Conservation (phyloP, 1,139 yeast genomes). For the Kodamaea sp. region DNA sequence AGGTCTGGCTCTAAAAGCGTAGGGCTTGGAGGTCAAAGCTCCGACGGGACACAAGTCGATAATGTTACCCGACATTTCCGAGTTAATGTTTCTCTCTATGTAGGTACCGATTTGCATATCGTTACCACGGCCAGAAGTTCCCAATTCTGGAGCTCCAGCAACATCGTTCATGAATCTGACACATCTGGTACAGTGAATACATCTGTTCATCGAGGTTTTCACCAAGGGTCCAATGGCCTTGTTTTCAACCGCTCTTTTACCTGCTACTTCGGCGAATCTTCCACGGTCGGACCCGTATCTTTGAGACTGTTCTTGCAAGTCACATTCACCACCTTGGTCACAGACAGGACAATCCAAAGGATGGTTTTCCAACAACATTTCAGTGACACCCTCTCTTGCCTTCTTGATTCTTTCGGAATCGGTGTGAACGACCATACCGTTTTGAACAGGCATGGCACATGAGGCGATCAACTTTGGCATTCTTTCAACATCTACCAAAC, state of each 20-base stretch:
- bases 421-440: slow-evolving; percentile 87
- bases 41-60: slow-evolving; percentile 92
- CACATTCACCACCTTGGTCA: slow-evolving; percentile 96
- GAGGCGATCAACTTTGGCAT: slow-evolving; percentile 91
- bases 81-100: slow-evolving; percentile 79
- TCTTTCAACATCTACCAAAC: slow-evolving; percentile 86
- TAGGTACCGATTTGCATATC: slow-evolving; percentile 92
- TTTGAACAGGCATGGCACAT: slow-evolving; percentile 88
- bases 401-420: slow-evolving; percentile 77
- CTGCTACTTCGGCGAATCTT: slow-evolving; percentile 76
- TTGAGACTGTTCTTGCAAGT: slow-evolving; percentile 83
- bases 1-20: slow-evolving; percentile 89
- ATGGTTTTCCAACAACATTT: slow-evolving; percentile 84
- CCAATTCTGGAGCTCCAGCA: slow-evolving; percentile 92
- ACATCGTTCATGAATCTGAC: slow-evolving; percentile 88
- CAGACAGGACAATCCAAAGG: slow-evolving; percentile 93
- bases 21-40: slow-evolving; percentile 87
- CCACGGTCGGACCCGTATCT: slow-evolving; percentile 88
- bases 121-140: slow-evolving; percentile 88
- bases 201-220: slow-evolving; percentile 90
- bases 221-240: slow-evolving; percentile 89
- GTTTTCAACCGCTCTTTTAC: slow-evolving; percentile 89
- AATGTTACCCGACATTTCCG: slow-evolving; percentile 86
- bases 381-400: slow-evolving; percentile 90
- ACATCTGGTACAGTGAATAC: slow-evolving; percentile 92